phyloP scores from a whole-genome alignment of 225 moss, liverwort and hornwort genomes.

The Takakia lepidozioides region DNA sequence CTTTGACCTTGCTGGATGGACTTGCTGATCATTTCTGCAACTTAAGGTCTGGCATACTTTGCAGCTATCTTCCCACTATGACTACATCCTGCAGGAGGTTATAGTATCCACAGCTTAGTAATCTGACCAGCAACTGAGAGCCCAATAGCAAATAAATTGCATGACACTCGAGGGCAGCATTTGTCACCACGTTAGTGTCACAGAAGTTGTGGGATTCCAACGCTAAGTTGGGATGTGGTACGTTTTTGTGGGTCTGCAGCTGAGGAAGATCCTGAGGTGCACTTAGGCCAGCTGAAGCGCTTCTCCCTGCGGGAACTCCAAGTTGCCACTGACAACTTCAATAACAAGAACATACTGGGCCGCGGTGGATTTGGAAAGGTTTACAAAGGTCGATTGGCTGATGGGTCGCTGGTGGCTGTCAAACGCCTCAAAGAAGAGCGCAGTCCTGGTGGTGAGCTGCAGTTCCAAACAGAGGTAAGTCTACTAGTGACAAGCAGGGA shows the following conservation, averaged over 20 bases:
- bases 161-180: no score
- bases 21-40: no score
- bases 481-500: no score
- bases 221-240: background rate
- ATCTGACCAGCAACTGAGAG: no score
- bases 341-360: constrained; percentile 47
- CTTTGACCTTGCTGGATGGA: no score
- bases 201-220: no score
- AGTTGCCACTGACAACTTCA: constrained; percentile 55
- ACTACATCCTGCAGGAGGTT: no score
- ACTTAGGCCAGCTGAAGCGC: constrained; percentile 52
- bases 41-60: no score
- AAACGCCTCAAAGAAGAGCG: constrained; percentile 62
- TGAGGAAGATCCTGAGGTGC: constrained; percentile 58
- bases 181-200: no score
- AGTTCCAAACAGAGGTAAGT: constrained; percentile 53
- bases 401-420: constrained; percentile 49
- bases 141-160: no score
- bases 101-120: no score
- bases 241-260: constrained; percentile 11
- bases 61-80: no score
- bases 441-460: constrained; percentile 52
- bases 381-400: constrained; percentile 56
- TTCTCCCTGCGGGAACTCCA: constrained; percentile 47
- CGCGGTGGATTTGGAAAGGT: constrained; percentile 62